Base-by-base conservation (phyloP, 2,329 filamentous ascomycete genomes). In the Beauveria sp. region DNA sequence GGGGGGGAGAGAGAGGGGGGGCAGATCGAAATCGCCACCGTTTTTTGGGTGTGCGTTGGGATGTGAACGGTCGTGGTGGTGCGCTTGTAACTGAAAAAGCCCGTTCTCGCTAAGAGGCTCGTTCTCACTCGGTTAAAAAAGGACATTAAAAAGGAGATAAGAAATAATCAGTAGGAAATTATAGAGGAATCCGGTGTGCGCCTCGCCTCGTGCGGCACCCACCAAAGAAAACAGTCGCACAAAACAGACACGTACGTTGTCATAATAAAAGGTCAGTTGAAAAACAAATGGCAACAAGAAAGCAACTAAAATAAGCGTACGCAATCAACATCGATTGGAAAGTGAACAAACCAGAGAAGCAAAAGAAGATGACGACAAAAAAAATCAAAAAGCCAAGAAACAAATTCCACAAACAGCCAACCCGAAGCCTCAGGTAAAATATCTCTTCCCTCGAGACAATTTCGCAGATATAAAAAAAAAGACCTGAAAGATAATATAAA, bases 381-480 rank as follows among this genome's bases (percentile, higher is more conserved):
- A 55, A 59, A 5, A 1, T 6, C 9, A 30, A 54, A 43, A 61
- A 51, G 24, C 44, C 43, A 50, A 48, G 20, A 53, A 44, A 20
- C 40, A 60, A 59, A 34, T 59, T 28, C 26, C 63, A 63, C 41
- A 44, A 48, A 60, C 51, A 47, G 43, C 41, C 60, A 59, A 64
- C 26, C 50, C 34, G 26, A 59, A 51, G 47, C 55, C 55, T 50
- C 46, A 40, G 55, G 46, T 51, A 43, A 30, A 44, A 46, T 8
- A 24, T 37, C 48, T 46, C 48, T 53, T 20, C 48, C 40, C 52
- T 53, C 26, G 56, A 59, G 56, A 59, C 48, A 53, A 20, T 30
- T 52, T 52, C 56, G 37, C 55, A 59, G 20, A 52, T 40, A 63
- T 59, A 61, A 64, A 59, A 62, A 62, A 55, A 44, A 56, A 47